phyloP scores from a whole-genome alignment of 129 eudicot genomes.

The Apium graveolens region DNA sequence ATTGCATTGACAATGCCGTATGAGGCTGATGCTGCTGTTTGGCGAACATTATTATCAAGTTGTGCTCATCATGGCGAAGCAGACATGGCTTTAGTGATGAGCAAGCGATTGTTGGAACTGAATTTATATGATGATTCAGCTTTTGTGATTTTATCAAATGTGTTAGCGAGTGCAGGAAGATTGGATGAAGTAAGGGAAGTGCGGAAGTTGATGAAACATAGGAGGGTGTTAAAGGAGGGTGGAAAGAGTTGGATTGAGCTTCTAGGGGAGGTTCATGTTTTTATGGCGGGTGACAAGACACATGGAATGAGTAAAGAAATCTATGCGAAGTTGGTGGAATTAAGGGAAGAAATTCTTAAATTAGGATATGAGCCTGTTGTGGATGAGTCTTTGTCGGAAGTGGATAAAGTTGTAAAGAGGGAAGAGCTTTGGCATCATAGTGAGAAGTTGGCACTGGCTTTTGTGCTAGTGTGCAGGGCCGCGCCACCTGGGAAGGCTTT shows the following conservation, averaged over 20 bases:
- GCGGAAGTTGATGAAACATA: slow-evolving; percentile 60
- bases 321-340: slow-evolving; percentile 42
- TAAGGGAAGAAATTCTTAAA: slow-evolving; percentile 49
- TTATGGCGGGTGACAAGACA: slow-evolving; percentile 60
- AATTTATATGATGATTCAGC: slow-evolving; percentile 78
- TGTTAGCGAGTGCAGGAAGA: slow-evolving; percentile 39
- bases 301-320: slow-evolving; percentile 56
- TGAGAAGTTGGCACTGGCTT: slow-evolving; percentile 82
- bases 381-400: slow-evolving; percentile 55
- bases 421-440: slow-evolving; percentile 65
- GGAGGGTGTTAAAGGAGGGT: slow-evolving; percentile 55
- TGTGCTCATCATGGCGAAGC: slow-evolving; percentile 40
- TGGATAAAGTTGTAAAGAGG: slow-evolving; percentile 48
- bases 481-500: slow-evolving; percentile 72
- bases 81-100: slow-evolving; percentile 49
- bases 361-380: slow-evolving; percentile 59
- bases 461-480: slow-evolving; percentile 53
- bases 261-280: slow-evolving; percentile 65
- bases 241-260: slow-evolving; percentile 90
- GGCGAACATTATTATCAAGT: slow-evolving; percentile 58
- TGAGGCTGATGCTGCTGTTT: slow-evolving; percentile 73
- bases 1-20: slow-evolving; percentile 63
- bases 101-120: slow-evolving; percentile 49
- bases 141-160: slow-evolving; percentile 66
- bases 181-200: slow-evolving; percentile 51